Percentiles rank a stretch among this genome's conserved stretches.
Conservation (phyloP, 495 filamentous ascomycete genomes). For the Penicillium canescens region DNA sequence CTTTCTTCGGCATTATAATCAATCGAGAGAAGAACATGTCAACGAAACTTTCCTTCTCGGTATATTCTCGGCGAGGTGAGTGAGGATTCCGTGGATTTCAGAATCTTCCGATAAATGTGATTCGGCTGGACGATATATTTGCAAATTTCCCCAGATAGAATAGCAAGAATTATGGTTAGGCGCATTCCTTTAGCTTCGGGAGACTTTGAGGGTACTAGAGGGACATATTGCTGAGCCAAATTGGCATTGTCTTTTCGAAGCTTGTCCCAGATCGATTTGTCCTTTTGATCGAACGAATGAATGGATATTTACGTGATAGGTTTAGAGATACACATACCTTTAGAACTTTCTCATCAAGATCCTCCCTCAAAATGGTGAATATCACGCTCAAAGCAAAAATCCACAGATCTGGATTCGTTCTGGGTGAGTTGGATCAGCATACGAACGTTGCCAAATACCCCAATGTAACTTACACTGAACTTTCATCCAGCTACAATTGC, state of each 20-base stretch:
- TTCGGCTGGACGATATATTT: slow-evolving; percentile 27
- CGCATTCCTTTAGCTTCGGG: slow-evolving; percentile 26
- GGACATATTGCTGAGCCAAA: slow-evolving; percentile 1
- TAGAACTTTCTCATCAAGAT: too few species aligned
- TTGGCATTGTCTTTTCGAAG: slow-evolving; percentile 7
- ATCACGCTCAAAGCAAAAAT: too few species aligned
- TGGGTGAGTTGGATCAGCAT: neutral
- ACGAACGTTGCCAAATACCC: neutral
- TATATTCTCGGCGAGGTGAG: slow-evolving; percentile 18
- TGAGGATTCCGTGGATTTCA: slow-evolving; percentile 10
- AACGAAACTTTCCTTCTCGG: slow-evolving; percentile 26
- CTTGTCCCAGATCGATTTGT: slow-evolving; percentile 8
- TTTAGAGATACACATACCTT: neutral
- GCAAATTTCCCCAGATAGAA: slow-evolving; percentile 26
- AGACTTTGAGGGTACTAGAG: slow-evolving; percentile 20
- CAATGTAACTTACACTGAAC: neutral
- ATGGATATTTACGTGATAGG: too few species aligned
- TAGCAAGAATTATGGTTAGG: slow-evolving; percentile 20
- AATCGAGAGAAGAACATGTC: slow-evolving; percentile 24
- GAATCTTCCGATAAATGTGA: slow-evolving; percentile 16
- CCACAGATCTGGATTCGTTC: neutral
- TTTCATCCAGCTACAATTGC: neutral
- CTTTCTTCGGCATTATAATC: neutral
- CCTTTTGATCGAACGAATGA: slow-evolving; percentile 1
- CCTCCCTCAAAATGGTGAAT: too few species aligned